Conservation (phyloP, 225 moss, liverwort and hornwort genomes). For the Rhytidiadelphus loreus region DNA sequence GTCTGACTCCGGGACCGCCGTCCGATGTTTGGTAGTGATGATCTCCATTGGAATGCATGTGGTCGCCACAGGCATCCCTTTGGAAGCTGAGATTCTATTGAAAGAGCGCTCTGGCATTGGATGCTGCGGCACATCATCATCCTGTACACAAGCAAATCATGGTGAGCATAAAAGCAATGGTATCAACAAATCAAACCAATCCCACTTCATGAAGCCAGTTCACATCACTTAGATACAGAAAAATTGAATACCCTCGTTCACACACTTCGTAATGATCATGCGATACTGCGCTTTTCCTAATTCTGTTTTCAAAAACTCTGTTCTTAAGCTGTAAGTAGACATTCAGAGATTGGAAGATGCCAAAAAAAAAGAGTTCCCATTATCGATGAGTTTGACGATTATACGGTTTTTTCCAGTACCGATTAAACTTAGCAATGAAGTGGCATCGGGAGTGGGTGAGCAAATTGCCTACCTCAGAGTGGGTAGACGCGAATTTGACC, state of each 20-base stretch:
- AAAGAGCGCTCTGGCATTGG: constrained; percentile 47
- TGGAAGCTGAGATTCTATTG: constrained; percentile 8
- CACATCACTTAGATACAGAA: neutral
- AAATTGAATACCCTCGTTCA: too few relatives aligned
- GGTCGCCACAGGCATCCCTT: constrained; percentile 7
- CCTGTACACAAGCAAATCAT: neutral
- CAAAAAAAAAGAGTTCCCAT: too few relatives aligned
- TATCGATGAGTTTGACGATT: neutral
- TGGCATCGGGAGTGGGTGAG: too few relatives aligned
- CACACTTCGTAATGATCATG: neutral
- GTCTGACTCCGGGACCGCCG: neutral
- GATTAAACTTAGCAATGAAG: neutral
- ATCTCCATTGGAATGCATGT: constrained; percentile 51
- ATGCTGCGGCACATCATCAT: constrained; percentile 58
- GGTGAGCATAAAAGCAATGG: neutral
- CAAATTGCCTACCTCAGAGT: constrained; percentile 33
- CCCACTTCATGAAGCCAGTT: neutral
- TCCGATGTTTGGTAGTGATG: neutral
- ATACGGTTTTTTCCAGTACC: neutral
- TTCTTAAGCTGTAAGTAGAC: too few relatives aligned
- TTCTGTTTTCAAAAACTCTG: neutral
- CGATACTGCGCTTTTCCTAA: neutral
- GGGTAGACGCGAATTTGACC: constrained; percentile 29
- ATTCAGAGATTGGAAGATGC: too few relatives aligned
- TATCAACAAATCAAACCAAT: neutral